Evolutionary conservation across 2,329 filamentous ascomycete species (phyloP).

Genomic region (Talaromyces albobiverticillius): DNA sequence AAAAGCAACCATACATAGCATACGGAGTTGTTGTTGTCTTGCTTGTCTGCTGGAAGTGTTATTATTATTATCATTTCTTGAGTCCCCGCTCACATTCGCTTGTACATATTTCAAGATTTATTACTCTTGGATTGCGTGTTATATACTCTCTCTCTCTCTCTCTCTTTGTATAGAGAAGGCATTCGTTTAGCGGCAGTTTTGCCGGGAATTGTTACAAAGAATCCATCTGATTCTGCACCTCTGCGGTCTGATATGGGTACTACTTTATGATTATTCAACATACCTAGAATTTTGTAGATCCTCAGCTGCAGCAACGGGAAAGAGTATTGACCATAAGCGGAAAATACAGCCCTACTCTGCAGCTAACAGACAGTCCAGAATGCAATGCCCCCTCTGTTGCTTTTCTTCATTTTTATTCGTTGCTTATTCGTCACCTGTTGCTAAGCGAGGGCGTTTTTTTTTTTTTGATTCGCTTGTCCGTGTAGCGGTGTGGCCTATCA

Average conservation of each 20-base stretch:
- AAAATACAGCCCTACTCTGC: not conserved
- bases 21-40: constrained; percentile 11
- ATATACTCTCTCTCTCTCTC: not conserved
- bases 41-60: not conserved
- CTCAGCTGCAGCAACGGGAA: not conserved
- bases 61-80: not conserved
- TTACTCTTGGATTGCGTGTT: not conserved
- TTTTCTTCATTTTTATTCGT: too few species aligned
- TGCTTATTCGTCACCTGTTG: too few species aligned
- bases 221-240: too few species aligned
- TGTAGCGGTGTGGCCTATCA: too few species aligned
- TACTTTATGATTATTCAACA: not conserved
- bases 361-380: not conserved
- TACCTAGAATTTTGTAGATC: too few species aligned
- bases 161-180: not conserved
- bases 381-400: too few species aligned
- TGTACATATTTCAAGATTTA: constrained; percentile 11
- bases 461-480: too few species aligned
- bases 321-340: constrained; percentile 12
- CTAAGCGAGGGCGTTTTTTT: too few species aligned
- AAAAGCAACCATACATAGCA: not conserved
- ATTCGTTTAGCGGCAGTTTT: constrained; percentile 1
- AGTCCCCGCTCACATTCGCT: constrained; percentile 6
- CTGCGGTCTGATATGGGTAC: not conserved
- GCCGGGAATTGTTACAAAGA: not conserved